phyloP scores from a whole-genome alignment of 805 yeast species.

The Huiozyma naganishii region DNA sequence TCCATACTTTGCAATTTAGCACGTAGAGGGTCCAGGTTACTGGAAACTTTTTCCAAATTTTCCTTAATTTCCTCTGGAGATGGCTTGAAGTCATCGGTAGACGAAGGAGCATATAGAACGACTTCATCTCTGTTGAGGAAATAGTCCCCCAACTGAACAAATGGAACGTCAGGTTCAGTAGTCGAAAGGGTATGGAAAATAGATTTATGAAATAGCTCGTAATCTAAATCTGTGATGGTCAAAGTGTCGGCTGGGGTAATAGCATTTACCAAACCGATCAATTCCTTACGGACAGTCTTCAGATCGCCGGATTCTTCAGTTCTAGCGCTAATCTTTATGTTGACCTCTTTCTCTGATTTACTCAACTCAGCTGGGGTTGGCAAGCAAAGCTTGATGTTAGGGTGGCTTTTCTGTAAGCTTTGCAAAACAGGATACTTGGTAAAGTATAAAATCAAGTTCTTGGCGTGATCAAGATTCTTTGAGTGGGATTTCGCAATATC shows the following conservation, averaged over 20 bases:
- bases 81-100: slow-evolving; percentile 64
- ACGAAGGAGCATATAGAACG: slow-evolving; percentile 41
- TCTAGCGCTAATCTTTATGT: slow-evolving; percentile 51
- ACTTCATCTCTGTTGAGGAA: slow-evolving; percentile 37
- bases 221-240: slow-evolving; percentile 53
- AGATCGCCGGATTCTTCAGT: slow-evolving; percentile 38
- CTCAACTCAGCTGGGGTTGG: slow-evolving; percentile 39
- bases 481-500: slow-evolving; percentile 88
- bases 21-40: slow-evolving; percentile 47
- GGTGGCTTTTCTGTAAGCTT: slow-evolving; percentile 30
- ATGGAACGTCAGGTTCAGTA: slow-evolving; percentile 35
- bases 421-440: slow-evolving; percentile 36
- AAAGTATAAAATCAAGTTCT: slow-evolving; percentile 60
- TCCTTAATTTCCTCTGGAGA: slow-evolving; percentile 46
- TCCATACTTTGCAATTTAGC: slow-evolving; percentile 44
- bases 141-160: slow-evolving; percentile 46
- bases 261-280: slow-evolving; percentile 64
- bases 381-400: slow-evolving; percentile 36
- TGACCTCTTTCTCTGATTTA: slow-evolving; percentile 30
- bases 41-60: slow-evolving; percentile 44
- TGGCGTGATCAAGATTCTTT: slow-evolving; percentile 66
- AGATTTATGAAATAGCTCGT: slow-evolving; percentile 27
- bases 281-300: slow-evolving; percentile 55
- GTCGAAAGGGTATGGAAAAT: slow-evolving; percentile 17
- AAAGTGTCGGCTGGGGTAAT: slow-evolving; percentile 57